Evolutionary conservation across 192 early-diverging fungal species (phyloP).

Genomic region (Coemansia sp.): DNA sequence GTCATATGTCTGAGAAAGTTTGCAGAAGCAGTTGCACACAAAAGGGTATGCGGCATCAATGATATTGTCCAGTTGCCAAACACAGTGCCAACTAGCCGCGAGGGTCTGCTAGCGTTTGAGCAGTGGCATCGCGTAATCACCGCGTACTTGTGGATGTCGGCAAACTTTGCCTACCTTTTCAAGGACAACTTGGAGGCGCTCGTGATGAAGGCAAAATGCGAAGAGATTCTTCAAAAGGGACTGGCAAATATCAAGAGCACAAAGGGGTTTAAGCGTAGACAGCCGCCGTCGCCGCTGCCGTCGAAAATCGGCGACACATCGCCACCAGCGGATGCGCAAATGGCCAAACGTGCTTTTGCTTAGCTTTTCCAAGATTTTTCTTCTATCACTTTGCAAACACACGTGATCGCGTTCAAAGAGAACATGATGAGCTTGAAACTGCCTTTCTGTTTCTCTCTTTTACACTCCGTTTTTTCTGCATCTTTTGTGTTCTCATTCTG

Average conservation of each 20-base stretch:
- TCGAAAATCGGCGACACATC: neutral
- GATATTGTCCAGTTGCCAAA: conserved; percentile 57
- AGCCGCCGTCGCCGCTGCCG: neutral
- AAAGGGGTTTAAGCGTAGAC: neutral
- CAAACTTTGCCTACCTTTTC: conserved; percentile 61
- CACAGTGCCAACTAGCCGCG: conserved; percentile 16
- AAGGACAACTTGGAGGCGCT: conserved; percentile 50
- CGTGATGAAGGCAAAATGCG: conserved; percentile 55
- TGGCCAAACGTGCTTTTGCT: too few species aligned
- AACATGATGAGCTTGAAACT: too few species aligned
- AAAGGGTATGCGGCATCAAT: conserved; percentile 47
- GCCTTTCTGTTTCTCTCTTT: too few species aligned
- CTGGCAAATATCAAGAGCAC: conserved; percentile 17
- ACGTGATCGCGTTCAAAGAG: too few species aligned
- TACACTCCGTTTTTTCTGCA: neutral
- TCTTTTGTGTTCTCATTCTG: neutral
- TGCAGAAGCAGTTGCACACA: conserved; percentile 29
- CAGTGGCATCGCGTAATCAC: conserved; percentile 73
- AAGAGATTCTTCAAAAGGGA: conserved; percentile 52
- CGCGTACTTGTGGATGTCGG: conserved; percentile 87
- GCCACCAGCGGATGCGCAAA: too few species aligned
- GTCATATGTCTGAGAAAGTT: conserved; percentile 21
- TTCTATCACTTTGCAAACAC: too few species aligned
- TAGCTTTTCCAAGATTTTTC: too few species aligned
- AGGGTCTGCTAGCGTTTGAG: conserved; percentile 62